Evolutionary conservation across 2,329 filamentous ascomycete species (phyloP), one percentile per base, ranked within the genome.

Genomic region (Fusarium avenaceum): DNA sequence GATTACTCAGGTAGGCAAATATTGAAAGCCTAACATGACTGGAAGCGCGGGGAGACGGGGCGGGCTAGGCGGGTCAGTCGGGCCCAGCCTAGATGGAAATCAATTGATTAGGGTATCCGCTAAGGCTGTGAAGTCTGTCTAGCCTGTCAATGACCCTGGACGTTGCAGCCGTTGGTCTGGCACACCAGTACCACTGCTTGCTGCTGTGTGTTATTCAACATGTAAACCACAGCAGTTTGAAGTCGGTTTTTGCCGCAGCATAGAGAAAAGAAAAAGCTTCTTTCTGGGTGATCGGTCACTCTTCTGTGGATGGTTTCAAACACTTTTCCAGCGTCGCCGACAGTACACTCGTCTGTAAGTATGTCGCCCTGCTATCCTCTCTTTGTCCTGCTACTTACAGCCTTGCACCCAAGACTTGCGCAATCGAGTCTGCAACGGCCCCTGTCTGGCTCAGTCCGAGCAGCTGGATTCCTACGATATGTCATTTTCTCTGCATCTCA

Each of bases 401-500:
- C 40, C 24, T 8, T 42, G 26, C 33, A 44, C 13, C 13, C 30
- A 19, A 40, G 33, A 60, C 22, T 39, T 43, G 24, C 15, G 44
- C 35, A 56, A 28, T 20, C 11, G 9, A 53, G 28, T 28, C 38
- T 49, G 28, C 30, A 44, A 32, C 24, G 47, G 30, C 45, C 51
- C 44, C 44, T 55, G 49, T 19, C 13, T 28, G 42, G n/a, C 48
- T 17, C 28, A 42, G 52, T 49, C 62, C 65, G 40, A 40, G 46
- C 57, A 63, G 66, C 52, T 63, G 57, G 66, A 33, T 39, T 50
- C 40, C 50, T 59, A 19, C 48, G 66, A 69, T 57, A 45, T 59
- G 63, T 63, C 62, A 69, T 50, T 61, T 62, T 54, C 50, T 45
- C 38, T 26, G 42, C 45, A 70, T 69, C 63, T 56, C 20, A 69